phyloP scores from a whole-genome alignment of 2,329 filamentous ascomycete genomes.

The Colletotrichum spinosum region DNA sequence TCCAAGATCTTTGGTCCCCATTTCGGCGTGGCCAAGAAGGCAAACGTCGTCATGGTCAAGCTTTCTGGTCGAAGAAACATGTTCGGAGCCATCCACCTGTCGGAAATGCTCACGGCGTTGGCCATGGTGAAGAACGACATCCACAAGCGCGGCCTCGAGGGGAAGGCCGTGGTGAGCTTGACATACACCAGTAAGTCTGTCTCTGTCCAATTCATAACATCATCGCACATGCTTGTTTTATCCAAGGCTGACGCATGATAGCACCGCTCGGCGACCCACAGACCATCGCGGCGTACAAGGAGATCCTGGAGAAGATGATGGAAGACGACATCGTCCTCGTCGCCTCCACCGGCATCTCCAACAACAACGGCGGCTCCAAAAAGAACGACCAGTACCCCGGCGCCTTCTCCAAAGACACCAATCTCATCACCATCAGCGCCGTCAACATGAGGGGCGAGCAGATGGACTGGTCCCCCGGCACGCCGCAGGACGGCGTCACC shows the following conservation, averaged over 20 bases:
- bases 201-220: no score
- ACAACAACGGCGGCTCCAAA: background rate
- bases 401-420: slow-evolving; percentile 2
- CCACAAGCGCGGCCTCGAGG: background rate
- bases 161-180: background rate
- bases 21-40: slow-evolving; percentile 2
- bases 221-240: background rate
- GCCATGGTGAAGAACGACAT: slow-evolving; percentile 7
- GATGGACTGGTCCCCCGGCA: background rate
- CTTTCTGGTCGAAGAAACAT: background rate
- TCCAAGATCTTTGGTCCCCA: slow-evolving; percentile 10
- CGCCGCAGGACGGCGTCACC: background rate
- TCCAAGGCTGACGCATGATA: background rate
- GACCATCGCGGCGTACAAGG: background rate
- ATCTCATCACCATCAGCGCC: background rate
- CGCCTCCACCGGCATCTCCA: background rate
- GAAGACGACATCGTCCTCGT: slow-evolving; percentile 8
- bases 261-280: background rate
- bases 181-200: slow-evolving; percentile 1
- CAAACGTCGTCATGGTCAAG: background rate
- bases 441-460: background rate
- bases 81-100: slow-evolving; percentile 1
- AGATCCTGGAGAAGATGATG: slow-evolving; percentile 2
- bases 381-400: slow-evolving; percentile 3
- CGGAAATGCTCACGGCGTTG: slow-evolving; percentile 8